phyloP scores from a whole-genome alignment of 2,329 filamentous ascomycete genomes.

The Venturia effusa region DNA sequence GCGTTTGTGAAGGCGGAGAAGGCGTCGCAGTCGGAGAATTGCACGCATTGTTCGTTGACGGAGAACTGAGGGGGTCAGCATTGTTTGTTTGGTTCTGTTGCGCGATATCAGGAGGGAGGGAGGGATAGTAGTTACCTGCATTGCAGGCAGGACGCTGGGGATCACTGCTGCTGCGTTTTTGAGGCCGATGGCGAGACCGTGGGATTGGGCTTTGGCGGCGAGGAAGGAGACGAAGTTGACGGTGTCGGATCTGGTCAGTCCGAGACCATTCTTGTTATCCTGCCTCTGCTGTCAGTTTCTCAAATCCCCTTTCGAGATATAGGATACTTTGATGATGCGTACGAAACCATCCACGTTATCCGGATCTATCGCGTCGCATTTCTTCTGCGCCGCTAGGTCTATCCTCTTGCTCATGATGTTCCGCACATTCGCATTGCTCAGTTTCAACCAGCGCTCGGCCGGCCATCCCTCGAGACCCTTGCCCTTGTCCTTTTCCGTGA shows the following conservation, averaged over 20 bases:
- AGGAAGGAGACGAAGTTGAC: conserved; percentile 52
- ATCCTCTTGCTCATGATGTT: conserved; percentile 54
- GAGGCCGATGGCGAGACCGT: conserved; percentile 52
- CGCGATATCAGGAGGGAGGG: neutral
- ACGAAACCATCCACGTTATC: conserved; percentile 61
- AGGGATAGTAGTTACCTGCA: conserved; percentile 28
- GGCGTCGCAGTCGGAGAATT: conserved; percentile 48
- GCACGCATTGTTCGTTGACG: conserved; percentile 59
- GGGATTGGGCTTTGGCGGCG: conserved; percentile 39
- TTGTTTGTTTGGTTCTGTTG: neutral
- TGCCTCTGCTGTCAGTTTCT: conserved; percentile 11
- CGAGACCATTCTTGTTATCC: conserved; percentile 51
- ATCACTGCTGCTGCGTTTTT: conserved; percentile 60
- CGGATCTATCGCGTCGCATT: conserved; percentile 59
- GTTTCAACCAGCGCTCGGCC: conserved; percentile 56
- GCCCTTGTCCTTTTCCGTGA: conserved; percentile 46
- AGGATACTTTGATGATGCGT: conserved; percentile 18
- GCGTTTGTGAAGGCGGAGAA: conserved; percentile 48
- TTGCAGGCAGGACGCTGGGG: conserved; percentile 34
- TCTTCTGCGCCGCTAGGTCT: conserved; percentile 47
- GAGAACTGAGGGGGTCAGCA: conserved; percentile 33
- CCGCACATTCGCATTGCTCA: conserved; percentile 47
- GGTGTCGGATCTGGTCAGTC: conserved; percentile 45
- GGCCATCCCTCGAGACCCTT: conserved; percentile 51
- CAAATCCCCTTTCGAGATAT: neutral